Percentiles rank a stretch among this genome's conserved stretches.
Evolutionary conservation across 257 asterid species (phyloP).

Genomic region (Rhazya stricta): DNA sequence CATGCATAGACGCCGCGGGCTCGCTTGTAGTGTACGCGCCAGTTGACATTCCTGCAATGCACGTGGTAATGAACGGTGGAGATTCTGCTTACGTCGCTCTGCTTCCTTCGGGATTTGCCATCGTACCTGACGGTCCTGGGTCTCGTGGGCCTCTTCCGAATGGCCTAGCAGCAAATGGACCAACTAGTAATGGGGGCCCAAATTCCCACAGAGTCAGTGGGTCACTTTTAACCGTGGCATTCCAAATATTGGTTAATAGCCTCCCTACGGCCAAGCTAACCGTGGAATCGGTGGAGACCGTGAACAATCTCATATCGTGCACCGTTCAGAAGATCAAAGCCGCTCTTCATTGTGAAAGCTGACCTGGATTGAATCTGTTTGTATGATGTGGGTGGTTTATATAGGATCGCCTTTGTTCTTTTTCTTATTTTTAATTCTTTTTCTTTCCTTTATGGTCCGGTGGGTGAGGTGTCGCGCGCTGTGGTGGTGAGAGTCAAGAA

Average conservation of each 20-base stretch:
- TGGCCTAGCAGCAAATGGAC: constrained; percentile 13
- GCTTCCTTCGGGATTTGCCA: constrained; percentile 86
- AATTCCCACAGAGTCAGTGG: constrained; percentile 43
- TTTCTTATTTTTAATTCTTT: neutral
- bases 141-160: constrained; percentile 30
- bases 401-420: neutral
- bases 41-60: constrained; percentile 95
- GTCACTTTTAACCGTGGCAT: constrained; percentile 81
- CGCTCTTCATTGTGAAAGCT: constrained; percentile 68
- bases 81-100: constrained; percentile 88
- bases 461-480: neutral
- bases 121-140: constrained; percentile 79
- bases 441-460: neutral
- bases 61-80: constrained; percentile 91
- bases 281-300: constrained; percentile 90
- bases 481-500: constrained; percentile 65
- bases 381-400: neutral
- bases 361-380: constrained; percentile 9
- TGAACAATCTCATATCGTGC: constrained; percentile 78
- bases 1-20: constrained; percentile 74
- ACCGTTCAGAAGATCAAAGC: constrained; percentile 92
- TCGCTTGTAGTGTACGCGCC: constrained; percentile 96
- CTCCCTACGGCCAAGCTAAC: constrained; percentile 86
- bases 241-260: constrained; percentile 80
- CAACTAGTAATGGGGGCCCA: constrained; percentile 31